Evolutionary conservation across 805 yeast species (phyloP).

Genomic region (Suhomyces canberraensis): DNA sequence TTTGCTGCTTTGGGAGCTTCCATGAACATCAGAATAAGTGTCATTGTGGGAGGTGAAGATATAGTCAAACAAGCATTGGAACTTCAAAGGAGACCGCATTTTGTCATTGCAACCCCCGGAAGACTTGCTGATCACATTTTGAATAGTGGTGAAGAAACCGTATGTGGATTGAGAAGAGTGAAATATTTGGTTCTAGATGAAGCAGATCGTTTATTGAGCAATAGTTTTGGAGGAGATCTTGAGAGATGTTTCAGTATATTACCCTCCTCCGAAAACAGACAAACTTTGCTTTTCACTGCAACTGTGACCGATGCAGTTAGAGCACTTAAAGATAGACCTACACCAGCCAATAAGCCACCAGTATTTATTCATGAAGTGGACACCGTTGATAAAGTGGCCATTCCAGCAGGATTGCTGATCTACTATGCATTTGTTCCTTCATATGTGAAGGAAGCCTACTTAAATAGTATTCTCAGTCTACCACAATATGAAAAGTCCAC

Average conservation of each 20-base stretch:
- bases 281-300: slow-evolving; percentile 84
- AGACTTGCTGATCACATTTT: slow-evolving; percentile 72
- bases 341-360: slow-evolving; percentile 85
- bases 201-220: slow-evolving; percentile 79
- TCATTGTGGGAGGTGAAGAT: slow-evolving; percentile 38
- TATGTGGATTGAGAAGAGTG: slow-evolving; percentile 52
- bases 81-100: slow-evolving; percentile 68
- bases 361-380: slow-evolving; percentile 61
- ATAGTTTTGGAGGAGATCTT: slow-evolving; percentile 67
- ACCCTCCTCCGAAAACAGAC: slow-evolving; percentile 50
- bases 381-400: slow-evolving; percentile 40
- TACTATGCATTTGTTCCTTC: slow-evolving; percentile 77
- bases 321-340: no score
- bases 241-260: slow-evolving; percentile 30
- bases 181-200: slow-evolving; percentile 72
- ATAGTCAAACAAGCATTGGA: slow-evolving; percentile 78
- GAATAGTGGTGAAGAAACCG: slow-evolving; percentile 47
- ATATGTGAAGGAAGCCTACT: slow-evolving; percentile 85
- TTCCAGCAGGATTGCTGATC: slow-evolving; percentile 61
- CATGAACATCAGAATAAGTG: slow-evolving; percentile 60
- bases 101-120: slow-evolving; percentile 73
- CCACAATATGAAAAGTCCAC: slow-evolving; percentile 63
- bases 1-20: slow-evolving; percentile 58
- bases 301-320: no score
- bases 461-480: slow-evolving; percentile 62